Percentiles rank a stretch among this genome's conserved stretches.
Conservation (phyloP, 192 early-diverging fungal species). For the Powellomyces hirtus region DNA sequence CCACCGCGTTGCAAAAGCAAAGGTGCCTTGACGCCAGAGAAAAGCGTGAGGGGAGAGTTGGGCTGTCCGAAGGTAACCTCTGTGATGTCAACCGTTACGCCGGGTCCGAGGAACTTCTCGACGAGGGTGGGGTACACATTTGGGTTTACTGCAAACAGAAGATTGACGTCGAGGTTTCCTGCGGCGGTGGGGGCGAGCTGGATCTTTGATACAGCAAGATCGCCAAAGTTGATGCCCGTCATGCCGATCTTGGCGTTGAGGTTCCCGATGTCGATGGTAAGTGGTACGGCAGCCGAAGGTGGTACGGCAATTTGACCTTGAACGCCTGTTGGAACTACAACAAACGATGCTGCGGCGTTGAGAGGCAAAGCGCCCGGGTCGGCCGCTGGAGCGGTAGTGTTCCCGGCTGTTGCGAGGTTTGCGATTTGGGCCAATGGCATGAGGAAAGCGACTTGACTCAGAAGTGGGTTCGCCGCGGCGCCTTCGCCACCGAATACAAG, state of each 20-base stretch:
- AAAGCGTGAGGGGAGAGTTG: slow-evolving; percentile 3
- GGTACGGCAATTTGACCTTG: background rate
- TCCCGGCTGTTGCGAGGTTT: background rate
- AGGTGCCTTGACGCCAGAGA: slow-evolving; percentile 10
- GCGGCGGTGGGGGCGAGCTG: background rate
- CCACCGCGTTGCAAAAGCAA: background rate
- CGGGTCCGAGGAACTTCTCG: slow-evolving; percentile 2
- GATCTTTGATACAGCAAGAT: slow-evolving; percentile 1
- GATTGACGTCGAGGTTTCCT: slow-evolving; percentile 10
- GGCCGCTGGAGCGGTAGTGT: background rate
- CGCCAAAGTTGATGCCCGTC: background rate
- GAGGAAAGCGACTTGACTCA: slow-evolving; percentile 12
- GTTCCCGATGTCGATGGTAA: slow-evolving; percentile 13
- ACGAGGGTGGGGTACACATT: slow-evolving; percentile 20
- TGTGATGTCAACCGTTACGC: background rate
- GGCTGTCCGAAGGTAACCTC: slow-evolving; percentile 7
- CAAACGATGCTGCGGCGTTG: slow-evolving; percentile 11
- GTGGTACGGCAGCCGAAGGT: background rate
- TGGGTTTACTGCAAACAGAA: slow-evolving; percentile 12
- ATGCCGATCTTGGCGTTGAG: background rate
- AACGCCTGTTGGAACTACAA: slow-evolving; percentile 12
- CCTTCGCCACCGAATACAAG: slow-evolving; percentile 15
- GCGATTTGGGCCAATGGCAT: background rate
- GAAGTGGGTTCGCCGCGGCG: slow-evolving; percentile 8
- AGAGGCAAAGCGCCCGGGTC: background rate